Evolutionary conservation across 148 eudicot genomes (phyloP).

Genomic region (Chenopodium quinoa): DNA sequence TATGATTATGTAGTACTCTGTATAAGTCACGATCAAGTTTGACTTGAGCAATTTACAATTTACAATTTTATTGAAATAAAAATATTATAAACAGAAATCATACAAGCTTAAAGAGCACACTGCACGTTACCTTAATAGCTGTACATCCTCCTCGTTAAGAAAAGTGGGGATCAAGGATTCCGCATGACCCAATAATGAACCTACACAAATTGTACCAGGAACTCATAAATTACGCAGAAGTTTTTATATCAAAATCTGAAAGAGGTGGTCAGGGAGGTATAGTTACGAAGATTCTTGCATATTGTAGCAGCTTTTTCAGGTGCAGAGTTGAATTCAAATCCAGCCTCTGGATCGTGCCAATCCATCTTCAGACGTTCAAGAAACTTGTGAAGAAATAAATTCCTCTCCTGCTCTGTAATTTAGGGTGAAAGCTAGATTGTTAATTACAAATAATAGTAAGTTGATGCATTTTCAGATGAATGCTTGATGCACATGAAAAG

Average conservation of each 20-base stretch:
- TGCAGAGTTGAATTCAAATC: slow-evolving; percentile 32
- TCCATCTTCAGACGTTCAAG: slow-evolving; percentile 55
- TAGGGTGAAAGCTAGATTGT: slow-evolving; percentile 17
- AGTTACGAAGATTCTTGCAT: slow-evolving; percentile 71
- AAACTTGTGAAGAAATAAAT: slow-evolving; percentile 78
- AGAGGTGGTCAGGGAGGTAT: slow-evolving; percentile 29
- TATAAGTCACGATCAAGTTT: too few species aligned
- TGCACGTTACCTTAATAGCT: slow-evolving; percentile 69
- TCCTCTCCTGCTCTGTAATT: slow-evolving; percentile 81
- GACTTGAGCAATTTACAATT: too few species aligned
- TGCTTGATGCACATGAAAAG: not conserved
- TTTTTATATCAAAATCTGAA: not conserved
- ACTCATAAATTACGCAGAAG: slow-evolving; percentile 19
- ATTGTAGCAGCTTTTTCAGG: slow-evolving; percentile 51
- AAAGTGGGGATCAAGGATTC: slow-evolving; percentile 77
- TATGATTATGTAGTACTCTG: too few species aligned
- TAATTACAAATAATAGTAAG: slow-evolving; percentile 12
- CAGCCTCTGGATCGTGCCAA: slow-evolving; percentile 39
- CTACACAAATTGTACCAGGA: slow-evolving; percentile 38
- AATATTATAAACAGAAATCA: too few species aligned
- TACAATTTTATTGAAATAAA: too few species aligned
- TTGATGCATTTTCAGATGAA: slow-evolving; percentile 1
- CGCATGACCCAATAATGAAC: slow-evolving; percentile 91
- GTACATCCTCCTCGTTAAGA: slow-evolving; percentile 88
- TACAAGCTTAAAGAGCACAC: not conserved